Base-by-base conservation (phyloP, 768 basidiomycete genomes). In the Lentinus brumalis region DNA sequence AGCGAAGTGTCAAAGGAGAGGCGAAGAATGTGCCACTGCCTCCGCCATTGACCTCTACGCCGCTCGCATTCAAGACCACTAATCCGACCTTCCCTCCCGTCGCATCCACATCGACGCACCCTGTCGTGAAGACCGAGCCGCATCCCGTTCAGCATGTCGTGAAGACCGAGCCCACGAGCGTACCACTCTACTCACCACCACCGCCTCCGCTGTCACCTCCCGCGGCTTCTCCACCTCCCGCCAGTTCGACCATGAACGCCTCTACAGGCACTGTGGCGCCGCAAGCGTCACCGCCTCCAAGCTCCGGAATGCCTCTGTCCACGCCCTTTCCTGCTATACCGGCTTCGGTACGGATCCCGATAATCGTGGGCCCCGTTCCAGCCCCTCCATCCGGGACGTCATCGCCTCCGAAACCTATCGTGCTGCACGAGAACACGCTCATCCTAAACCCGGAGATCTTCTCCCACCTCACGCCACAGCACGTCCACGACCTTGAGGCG, bases 371-470 rank as follows among this genome's bases (percentile, higher is more conserved):
- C 7, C 86, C 89, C 42, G 83, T 89, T 68, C 93, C 84, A 30
- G 80, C 87, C 14, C 75, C 79, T 71, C 40, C 75, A 70, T 62
- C 82, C 4, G 59, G 69, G 15, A 59, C 74, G n/a, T 50, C 71
- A 26, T 50, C 68, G 12, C 72, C 75, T 1, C 70, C 74, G 3
- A 81, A 79, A 31, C 86, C 86, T 35, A 93, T 97, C 78, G 85
- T 92, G 26, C 76, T 96, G 12, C 92, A 96, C 63, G 88, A 94
- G 65, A 88, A 92, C 55, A 88, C 84, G 32, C 82, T 97, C 21
- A 85, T 94, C 57, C 84, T 97, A 40, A 91, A 92, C 67, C 95
- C 95, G 2, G 81, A 82, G 21, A 88, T 96, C 38, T 97, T 97
- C 70, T 83, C 88, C 9, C 86, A 87, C 56, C 81, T 96, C 12